These are phyloP conservation scores for Termitomyces heimii DNA, from an alignment of 768 basidiomycete genomes.

Conservation along the genomic window DNA sequence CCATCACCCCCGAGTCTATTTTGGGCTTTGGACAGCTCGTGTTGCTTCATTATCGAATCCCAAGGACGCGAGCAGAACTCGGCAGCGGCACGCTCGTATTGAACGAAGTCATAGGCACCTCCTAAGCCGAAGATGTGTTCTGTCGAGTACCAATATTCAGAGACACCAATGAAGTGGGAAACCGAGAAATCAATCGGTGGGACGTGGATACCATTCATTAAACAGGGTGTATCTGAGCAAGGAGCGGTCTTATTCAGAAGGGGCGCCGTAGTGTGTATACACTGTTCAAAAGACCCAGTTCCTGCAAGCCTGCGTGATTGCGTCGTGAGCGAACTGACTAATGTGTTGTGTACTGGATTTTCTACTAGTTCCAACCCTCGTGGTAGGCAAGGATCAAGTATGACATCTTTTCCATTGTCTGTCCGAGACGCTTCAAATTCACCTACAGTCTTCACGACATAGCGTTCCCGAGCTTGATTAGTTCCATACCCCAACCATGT, in stretches of 20 bases:
- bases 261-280: conserved; percentile 64
- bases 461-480: conserved; percentile 93
- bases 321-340: conserved; percentile 35
- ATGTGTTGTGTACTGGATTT: conserved; percentile 36
- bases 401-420: conserved; percentile 25
- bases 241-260: conserved; percentile 82
- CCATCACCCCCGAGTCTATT: conserved; percentile 57
- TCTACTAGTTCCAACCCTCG: conserved; percentile 62
- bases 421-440: conserved; percentile 42
- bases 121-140: conserved; percentile 95
- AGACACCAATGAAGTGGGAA: conserved; percentile 93
- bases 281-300: conserved; percentile 87
- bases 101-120: conserved; percentile 92
- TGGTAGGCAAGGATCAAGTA: conserved; percentile 91
- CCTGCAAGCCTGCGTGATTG: conserved; percentile 66
- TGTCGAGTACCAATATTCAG: conserved; percentile 99
- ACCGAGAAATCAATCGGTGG: conserved; percentile 92
- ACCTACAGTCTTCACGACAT: conserved; percentile 64
- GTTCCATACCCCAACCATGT: conserved; percentile 99
- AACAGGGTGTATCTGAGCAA: conserved; percentile 80
- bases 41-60: conserved; percentile 65
- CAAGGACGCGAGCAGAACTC: conserved; percentile 81
- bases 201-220: conserved; percentile 92
- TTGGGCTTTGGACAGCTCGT: conserved; percentile 45
- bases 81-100: conserved; percentile 90